A percentile compares a stretch with the other conserved stretches of the same genome.
These are phyloP conservation scores for Acer yangbiense DNA, from an alignment of 345 rosid genomes.

Conservation along the genomic window DNA sequence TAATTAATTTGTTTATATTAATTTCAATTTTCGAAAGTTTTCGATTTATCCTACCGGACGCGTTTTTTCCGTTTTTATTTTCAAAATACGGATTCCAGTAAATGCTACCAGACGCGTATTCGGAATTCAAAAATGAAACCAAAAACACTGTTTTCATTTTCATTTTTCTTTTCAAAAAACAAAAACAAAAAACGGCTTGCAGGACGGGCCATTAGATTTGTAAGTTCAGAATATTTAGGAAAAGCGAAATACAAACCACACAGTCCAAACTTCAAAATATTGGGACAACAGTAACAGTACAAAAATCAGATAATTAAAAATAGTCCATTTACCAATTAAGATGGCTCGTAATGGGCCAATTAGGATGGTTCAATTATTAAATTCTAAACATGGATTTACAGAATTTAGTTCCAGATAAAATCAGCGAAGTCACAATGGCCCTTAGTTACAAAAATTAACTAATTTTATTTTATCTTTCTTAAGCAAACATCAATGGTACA, in stretches of 20 bases:
- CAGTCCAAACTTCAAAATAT: neutral
- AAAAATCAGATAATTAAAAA: neutral
- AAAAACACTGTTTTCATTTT: too few species aligned
- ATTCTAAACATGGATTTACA: neutral
- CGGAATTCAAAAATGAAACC: too few species aligned
- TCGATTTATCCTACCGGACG: too few species aligned
- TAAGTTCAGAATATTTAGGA: neutral
- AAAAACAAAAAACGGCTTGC: too few species aligned
- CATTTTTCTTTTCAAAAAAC: too few species aligned
- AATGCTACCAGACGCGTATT: too few species aligned
- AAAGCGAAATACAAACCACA: neutral
- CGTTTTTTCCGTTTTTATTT: too few species aligned
- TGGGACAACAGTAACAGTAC: neutral
- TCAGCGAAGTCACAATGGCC: neutral
- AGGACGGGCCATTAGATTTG: too few species aligned
- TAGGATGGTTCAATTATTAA: neutral
- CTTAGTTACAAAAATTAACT: neutral
- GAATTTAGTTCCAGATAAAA: neutral
- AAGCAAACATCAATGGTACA: neutral
- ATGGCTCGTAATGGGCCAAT: neutral
- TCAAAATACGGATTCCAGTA: too few species aligned
- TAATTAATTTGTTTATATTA: too few species aligned
- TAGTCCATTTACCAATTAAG: neutral
- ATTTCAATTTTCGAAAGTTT: too few species aligned
- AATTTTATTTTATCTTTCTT: too few species aligned